These are phyloP conservation scores for Emergomyces africanus DNA, from an alignment of 2,329 filamentous ascomycete species.

Conservation along the genomic window DNA sequence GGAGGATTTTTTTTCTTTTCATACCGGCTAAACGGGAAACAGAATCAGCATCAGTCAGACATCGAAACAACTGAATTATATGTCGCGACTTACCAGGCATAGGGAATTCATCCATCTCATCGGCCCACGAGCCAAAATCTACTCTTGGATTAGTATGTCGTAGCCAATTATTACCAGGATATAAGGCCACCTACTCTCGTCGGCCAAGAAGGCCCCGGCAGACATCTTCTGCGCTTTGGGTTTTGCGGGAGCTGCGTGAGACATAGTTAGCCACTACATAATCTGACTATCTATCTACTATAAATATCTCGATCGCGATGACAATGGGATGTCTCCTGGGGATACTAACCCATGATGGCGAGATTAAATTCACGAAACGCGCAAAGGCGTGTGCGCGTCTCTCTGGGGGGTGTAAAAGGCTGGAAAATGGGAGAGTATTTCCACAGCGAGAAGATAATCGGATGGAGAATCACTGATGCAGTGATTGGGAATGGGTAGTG, in stretches of 20 bases:
- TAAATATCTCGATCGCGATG: not conserved
- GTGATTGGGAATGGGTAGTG: conserved; percentile 6
- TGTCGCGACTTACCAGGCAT: conserved; percentile 51
- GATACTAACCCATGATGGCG: conserved; percentile 48
- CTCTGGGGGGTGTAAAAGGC: conserved; percentile 18
- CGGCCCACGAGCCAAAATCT: conserved; percentile 89
- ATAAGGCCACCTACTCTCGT: conserved; percentile 57
- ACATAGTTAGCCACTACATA: conserved; percentile 10
- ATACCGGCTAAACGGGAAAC: conserved; percentile 1
- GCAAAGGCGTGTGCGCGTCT: conserved; percentile 29
- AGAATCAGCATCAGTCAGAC: conserved; percentile 13
- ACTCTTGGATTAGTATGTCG: conserved; percentile 17
- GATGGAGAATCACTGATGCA: conserved; percentile 13
- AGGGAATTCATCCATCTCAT: conserved; percentile 86
- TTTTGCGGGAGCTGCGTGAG: conserved; percentile 67
- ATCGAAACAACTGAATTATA: conserved; percentile 4
- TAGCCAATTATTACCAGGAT: conserved; percentile 7
- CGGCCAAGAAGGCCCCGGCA: conserved; percentile 87
- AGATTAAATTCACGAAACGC: conserved; percentile 23
- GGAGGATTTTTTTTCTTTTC: conserved; percentile 5
- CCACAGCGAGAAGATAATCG: conserved; percentile 11
- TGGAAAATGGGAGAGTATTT: conserved; percentile 15
- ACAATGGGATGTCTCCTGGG: conserved; percentile 5
- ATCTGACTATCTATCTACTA: not conserved
- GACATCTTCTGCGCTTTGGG: conserved; percentile 94